Conservation (phyloP, 2,329 filamentous ascomycete species). For the Diaporthe citrichinensis region DNA sequence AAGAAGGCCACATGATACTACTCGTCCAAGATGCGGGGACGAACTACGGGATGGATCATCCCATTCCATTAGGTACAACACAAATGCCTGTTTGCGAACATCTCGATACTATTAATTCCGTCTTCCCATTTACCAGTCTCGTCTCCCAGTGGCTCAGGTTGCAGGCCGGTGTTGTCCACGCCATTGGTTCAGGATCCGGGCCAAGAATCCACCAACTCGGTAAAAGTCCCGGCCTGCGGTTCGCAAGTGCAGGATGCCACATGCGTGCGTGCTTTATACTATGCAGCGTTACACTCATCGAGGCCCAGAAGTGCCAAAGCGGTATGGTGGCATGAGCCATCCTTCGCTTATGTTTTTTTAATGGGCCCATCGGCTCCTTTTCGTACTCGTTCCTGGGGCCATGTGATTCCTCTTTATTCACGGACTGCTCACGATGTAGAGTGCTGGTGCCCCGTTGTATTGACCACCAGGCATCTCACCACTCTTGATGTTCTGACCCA, state of each 20-base stretch:
- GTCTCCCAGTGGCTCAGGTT: background rate
- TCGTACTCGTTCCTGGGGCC: constrained; percentile 1
- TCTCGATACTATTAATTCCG: background rate
- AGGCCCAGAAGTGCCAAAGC: background rate
- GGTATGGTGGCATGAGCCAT: constrained; percentile 21
- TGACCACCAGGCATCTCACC: background rate
- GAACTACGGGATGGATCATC: background rate
- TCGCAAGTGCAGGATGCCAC: constrained; percentile 1
- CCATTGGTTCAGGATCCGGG: constrained; percentile 7
- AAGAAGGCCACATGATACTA: background rate
- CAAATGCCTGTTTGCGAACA: background rate
- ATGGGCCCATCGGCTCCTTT: background rate
- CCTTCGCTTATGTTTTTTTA: constrained; percentile 17
- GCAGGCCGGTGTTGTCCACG: background rate
- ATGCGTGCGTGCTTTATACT: background rate
- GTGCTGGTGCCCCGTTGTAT: too few species aligned
- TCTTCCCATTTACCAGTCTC: background rate
- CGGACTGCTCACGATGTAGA: background rate
- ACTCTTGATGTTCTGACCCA: background rate
- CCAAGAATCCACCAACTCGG: constrained; percentile 2
- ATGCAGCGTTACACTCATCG: constrained; percentile 11
- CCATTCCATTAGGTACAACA: background rate
- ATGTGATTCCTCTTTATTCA: constrained; percentile 7
- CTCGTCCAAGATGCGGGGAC: constrained; percentile 3
- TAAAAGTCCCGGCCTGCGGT: background rate